These are phyloP conservation scores for Magnusiomyces magnusii DNA, from an alignment of 1,139 yeast genomes.

Conservation along the genomic window DNA sequence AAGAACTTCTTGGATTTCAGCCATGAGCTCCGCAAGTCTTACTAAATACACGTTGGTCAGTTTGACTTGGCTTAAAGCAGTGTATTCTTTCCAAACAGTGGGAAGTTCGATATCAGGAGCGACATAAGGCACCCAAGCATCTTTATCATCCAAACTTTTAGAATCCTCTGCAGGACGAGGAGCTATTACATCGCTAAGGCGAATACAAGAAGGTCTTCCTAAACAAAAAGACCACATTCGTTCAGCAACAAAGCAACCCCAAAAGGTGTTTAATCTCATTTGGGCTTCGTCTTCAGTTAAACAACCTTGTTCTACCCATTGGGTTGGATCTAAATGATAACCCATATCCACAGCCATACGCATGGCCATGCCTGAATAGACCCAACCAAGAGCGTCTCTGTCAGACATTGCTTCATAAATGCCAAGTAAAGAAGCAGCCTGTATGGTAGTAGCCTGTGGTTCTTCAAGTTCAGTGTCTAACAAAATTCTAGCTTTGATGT, in stretches of 20 bases:
- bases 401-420: constrained; percentile 25
- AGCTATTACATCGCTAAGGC: constrained; percentile 20
- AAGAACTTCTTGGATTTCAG: constrained; percentile 17
- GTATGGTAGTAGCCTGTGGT: constrained; percentile 22
- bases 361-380: constrained; percentile 26
- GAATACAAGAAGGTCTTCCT: constrained; percentile 24
- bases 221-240: constrained; percentile 25
- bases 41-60: constrained; percentile 14
- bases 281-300: constrained; percentile 22
- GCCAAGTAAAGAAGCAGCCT: constrained; percentile 21
- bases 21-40: constrained; percentile 13
- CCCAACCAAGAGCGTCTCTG: constrained; percentile 25
- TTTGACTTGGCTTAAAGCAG: constrained; percentile 12
- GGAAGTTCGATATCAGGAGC: constrained; percentile 11
- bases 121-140: constrained; percentile 15
- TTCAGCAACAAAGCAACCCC: constrained; percentile 26
- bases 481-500: constrained; percentile 15
- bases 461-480: constrained; percentile 16
- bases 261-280: constrained; percentile 22
- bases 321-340: constrained; percentile 21
- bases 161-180: constrained; percentile 14
- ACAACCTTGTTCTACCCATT: constrained; percentile 19
- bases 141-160: not conserved
- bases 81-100: constrained; percentile 15
- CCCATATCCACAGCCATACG: constrained; percentile 27